Evolutionary conservation across 75 land plant genomes (phyloP), one percentile per base, ranked within the genome.

Genomic region (Sequoia sempervirens): DNA sequence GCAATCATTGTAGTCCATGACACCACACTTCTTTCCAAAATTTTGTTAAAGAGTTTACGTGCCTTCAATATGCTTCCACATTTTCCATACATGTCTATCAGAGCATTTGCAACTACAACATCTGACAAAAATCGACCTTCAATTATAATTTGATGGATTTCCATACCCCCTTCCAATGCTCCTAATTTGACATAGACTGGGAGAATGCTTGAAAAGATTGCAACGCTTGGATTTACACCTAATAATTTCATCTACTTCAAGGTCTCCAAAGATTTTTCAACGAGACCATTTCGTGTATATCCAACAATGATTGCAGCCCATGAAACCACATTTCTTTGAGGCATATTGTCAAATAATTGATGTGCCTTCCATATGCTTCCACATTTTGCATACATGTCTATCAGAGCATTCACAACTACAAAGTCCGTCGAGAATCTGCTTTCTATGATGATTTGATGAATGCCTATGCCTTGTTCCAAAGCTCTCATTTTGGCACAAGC

Each of bases 121-220:
- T 50, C 53, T 50, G 53, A 50, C 0, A 12, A 50, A 26, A 90
- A 66, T n/a, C 95, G 92, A 38, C 88, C 53, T 84, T 91, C 90
- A 18, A 88, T 81, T n/a, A 90, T 89, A 79, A 87, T 85, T 2
- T 89, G 79, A 81, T 94, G 95, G 11, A 94, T 82, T 56, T 94
- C 90, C 64, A 53, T 82, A 30, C 95, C 95, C 52, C 70, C 82
- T 47, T 73, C 28, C 72, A 91, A 83, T 43, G 88, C 92, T 50
- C 88, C 91, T 66, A 85, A 20, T 10, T 88, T 86, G 7, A 91
- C 91, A 90, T 93, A 90, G 38, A 89, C 93, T 82, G 84, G 86
- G 45, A 94, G 82, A 12, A 90, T 85, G 74, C 96, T 88, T 3
- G 92, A 90, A 84, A 91, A 87, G 13, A 94, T 94, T 50, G 93